Conservation (phyloP, 768 basidiomycete species). For the Serendipita vermifera region DNA sequence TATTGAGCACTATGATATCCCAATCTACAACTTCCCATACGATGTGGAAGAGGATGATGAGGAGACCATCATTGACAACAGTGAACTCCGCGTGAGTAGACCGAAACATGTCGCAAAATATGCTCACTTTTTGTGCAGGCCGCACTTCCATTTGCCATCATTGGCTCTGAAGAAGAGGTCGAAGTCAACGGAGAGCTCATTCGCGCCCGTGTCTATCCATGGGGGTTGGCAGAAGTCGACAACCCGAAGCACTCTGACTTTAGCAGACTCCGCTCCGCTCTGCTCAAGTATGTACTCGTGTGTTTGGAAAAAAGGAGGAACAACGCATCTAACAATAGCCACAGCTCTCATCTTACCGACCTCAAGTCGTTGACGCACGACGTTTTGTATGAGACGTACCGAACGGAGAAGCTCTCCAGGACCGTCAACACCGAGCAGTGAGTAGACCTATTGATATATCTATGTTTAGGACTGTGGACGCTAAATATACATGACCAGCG, state of each 20-base stretch:
- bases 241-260: constrained; percentile 99
- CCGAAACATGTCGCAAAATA: too few species aligned
- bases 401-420: constrained; percentile 91
- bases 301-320: constrained; percentile 3
- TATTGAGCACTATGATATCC: constrained; percentile 95
- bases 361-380: constrained; percentile 91
- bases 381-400: constrained; percentile 89
- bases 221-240: constrained; percentile 98
- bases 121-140: constrained; percentile 35
- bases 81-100: constrained; percentile 70
- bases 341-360: constrained; percentile 85
- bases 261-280: constrained; percentile 76
- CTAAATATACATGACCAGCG: constrained; percentile 30
- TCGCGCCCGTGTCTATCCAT: constrained; percentile 91
- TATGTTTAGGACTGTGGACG: constrained; percentile 20
- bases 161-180: constrained; percentile 95
- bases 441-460: constrained; percentile 28
- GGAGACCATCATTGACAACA: constrained; percentile 95
- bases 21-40: constrained; percentile 99
- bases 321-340: too few species aligned
- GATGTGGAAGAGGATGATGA: constrained; percentile 99
- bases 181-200: constrained; percentile 84
- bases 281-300: constrained; percentile 55
- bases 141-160: constrained; percentile 89
- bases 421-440: constrained; percentile 71